Evolutionary conservation across 306 rosid genomes (phyloP), one percentile per base, ranked within the genome.

Genomic region (Arachis hypogaea): DNA sequence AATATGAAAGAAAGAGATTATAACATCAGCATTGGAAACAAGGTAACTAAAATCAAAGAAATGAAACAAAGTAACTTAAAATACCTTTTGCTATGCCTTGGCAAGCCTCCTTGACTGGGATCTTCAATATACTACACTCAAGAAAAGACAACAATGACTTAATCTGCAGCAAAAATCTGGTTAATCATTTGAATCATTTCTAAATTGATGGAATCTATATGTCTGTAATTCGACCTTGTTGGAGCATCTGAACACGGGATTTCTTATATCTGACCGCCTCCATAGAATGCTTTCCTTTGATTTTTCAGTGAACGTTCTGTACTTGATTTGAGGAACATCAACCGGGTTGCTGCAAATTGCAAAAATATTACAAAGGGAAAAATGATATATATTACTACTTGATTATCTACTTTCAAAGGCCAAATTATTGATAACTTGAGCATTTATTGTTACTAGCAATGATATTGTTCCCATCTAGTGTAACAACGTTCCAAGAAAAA

Each of bases 321-420:
- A 92, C 77, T 78, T 89, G 80, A 92, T 84, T 78, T 87, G 90
- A 78, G 97, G 96, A 74, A 85, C 75, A 73, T 86, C 81, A 9
- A 88, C 85, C 2, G 88, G 89, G 86, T 90, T 88, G 85, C 93
- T 89, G 64, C 92, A 82, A 77, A 86, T 93, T 92, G 77, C 77
- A 78, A 68, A 82, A 11, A 9, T 16, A 18, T 63, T 40, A 56
- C 60, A 73, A 49, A 50, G 49, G 33, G 47, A 40, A 12, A 58
- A 22, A 54, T 1, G 36, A 12, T 52, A 22, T 52, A 73, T 7
- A 69, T 46, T 44, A 70, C 9, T 40, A 69, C 10, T 30, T 2
- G 7, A 62, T 57, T 66, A 59, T 38, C 65, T 4, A 49, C 28
- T 60, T 55, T 71, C 49, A 11, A n/a, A 11, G 22, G 52, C 77